These are phyloP conservation scores for Aquilaria sinensis DNA, from an alignment of 345 rosid species.

Conservation along the genomic window DNA sequence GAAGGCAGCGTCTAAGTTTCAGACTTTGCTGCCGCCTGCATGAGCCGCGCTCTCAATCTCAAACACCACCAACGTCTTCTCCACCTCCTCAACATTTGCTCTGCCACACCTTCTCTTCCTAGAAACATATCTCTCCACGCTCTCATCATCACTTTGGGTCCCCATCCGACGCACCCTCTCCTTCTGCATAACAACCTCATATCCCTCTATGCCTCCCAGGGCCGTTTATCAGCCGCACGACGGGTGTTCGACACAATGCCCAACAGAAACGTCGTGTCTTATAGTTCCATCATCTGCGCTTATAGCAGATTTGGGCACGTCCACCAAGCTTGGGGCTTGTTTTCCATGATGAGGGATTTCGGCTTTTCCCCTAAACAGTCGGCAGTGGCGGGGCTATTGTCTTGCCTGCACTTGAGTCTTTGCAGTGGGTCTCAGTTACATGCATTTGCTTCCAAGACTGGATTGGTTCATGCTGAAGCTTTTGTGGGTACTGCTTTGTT, in stretches of 20 bases:
- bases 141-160: conserved; percentile 40
- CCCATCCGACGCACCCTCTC: conserved; percentile 37
- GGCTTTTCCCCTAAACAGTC: conserved; percentile 49
- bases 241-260: conserved; percentile 66
- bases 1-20: not conserved
- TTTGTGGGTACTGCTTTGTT: conserved; percentile 69
- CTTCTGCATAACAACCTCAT: conserved; percentile 58
- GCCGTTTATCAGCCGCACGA: conserved; percentile 33
- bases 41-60: conserved; percentile 37
- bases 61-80: conserved; percentile 36
- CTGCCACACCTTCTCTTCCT: conserved; percentile 36
- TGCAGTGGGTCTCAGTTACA: conserved; percentile 53
- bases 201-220: conserved; percentile 21
- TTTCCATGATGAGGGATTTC: conserved; percentile 38
- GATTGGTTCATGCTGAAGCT: conserved; percentile 47
- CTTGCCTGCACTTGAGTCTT: conserved; percentile 38
- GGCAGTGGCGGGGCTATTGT: conserved; percentile 53
- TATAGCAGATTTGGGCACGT: conserved; percentile 31
- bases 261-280: conserved; percentile 51
- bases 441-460: conserved; percentile 50
- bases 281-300: conserved; percentile 45
- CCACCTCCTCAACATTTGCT: conserved; percentile 39
- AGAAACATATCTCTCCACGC: conserved; percentile 64
- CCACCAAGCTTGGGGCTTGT: conserved; percentile 38
- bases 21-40: conserved; percentile 17